These are phyloP conservation scores for Fusarium protoensiforme DNA, from an alignment of 2,329 filamentous ascomycete species.

Conservation along the genomic window DNA sequence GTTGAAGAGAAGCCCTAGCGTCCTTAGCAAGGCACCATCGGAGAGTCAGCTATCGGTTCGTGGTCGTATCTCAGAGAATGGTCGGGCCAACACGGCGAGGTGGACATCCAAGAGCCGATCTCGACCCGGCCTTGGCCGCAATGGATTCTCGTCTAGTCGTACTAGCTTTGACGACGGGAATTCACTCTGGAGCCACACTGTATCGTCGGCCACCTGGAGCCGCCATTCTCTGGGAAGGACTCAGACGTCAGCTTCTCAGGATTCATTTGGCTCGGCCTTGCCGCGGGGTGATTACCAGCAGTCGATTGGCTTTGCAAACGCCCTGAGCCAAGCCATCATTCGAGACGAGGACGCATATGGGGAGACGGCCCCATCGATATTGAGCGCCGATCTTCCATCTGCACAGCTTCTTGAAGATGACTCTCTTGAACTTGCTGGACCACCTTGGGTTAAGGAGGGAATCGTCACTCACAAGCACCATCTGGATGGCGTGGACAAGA, in stretches of 20 bases:
- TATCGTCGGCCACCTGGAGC: constrained; percentile 94
- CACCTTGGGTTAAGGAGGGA: constrained; percentile 99
- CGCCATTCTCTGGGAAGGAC: constrained; percentile 92
- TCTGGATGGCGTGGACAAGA: constrained; percentile 88
- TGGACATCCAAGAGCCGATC: constrained; percentile 91
- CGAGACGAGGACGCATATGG: constrained; percentile 79
- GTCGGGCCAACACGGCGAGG: constrained; percentile 67
- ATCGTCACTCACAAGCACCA: constrained; percentile 97
- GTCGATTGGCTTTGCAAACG: constrained; percentile 97
- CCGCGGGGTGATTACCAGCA: constrained; percentile 88
- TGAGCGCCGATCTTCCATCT: constrained; percentile 69
- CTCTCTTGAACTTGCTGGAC: constrained; percentile 87
- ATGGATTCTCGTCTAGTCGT: constrained; percentile 87
- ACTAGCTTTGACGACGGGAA: constrained; percentile 94
- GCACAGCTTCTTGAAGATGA: constrained; percentile 88
- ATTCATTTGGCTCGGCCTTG: constrained; percentile 84
- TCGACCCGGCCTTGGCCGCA: constrained; percentile 76
- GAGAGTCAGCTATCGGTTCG: constrained; percentile 78
- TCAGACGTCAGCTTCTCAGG: constrained; percentile 90
- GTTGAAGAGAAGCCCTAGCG: constrained; percentile 88
- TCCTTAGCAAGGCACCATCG: constrained; percentile 92
- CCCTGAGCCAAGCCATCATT: constrained; percentile 95
- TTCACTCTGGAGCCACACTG: constrained; percentile 87
- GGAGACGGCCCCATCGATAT: constrained; percentile 58
- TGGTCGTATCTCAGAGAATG: constrained; percentile 74